Base-by-base conservation (phyloP, 1,139 yeast genomes). In the Torulaspora globosa region DNA sequence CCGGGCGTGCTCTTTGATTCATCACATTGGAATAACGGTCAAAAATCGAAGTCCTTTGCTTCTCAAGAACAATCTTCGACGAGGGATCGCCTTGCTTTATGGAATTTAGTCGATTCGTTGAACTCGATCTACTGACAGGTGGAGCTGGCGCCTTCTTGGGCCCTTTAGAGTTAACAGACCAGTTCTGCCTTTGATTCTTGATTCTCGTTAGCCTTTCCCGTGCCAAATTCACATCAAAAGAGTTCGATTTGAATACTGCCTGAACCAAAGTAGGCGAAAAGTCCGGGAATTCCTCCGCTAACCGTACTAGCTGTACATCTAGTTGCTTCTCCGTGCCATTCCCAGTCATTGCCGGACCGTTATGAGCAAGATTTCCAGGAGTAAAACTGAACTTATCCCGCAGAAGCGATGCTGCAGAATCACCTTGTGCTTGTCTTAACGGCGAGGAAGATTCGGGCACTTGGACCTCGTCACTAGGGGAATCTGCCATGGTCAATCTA, bases 171-270 rank as follows among this genome's bases (percentile, higher is more conserved):
- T 52, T 53, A 47, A 53, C 49, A 3, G 63, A 54, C 61, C 67
- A 60, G 24, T 57, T 54, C 7, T 51, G 52, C 41, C 66, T 56
- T 43, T 63, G 65, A 11, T 53, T 52, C 39, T 61, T 55, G 5
- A 69, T 56, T n/a, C 58, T 53, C 4, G 60, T 56, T 34, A 82
- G 65, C 66, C 79, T 71, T 43, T 69, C 71, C 27, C 80, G 73
- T 11, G 84, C 75, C 41, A 75, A 74, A 48, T 80, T 71, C 27
- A 80, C 62, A 48, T 80, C 75, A 9, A 80, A 79, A 41, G 78
- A 75, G 33, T 80, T 81, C 28, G 77, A 74, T 41, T 78, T 80
- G 58, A 80, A 78, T 1, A 83, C 84, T 41, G 79, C 79, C 51
- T 79, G 75, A 30, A 83, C 73, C 50, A 79, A 75, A 28, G 78